Base-by-base conservation (phyloP, 176 grass and related monocot genomes). In the Triticum urartu region DNA sequence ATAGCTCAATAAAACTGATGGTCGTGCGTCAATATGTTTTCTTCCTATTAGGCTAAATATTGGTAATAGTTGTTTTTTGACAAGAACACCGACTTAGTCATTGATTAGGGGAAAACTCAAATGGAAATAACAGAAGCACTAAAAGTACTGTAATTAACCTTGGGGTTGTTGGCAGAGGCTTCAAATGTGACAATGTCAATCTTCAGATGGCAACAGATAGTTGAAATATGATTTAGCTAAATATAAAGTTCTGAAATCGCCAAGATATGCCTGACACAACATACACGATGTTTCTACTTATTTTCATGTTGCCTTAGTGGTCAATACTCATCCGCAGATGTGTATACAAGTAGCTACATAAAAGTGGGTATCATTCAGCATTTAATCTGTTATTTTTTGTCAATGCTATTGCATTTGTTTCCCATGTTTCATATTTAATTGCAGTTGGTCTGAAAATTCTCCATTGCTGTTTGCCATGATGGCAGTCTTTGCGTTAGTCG, bases 81-180 rank as follows among this genome's bases (percentile, higher is more conserved):
- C 47, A 4, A 1, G 13, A 50, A 15, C 47, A 50, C 47, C 13
- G 11, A 50, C 3, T 50, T 50, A 50, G 47, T 15, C 4, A 3
- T 50, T 50, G 1, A 15, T 50, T 15, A 50, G 47, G 47, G 47
- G 12, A 5, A 50, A 15, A 50, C 47, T 50, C 11, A 48, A 50
- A 50, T 50, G 4, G 88, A 78, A 52, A 86, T 72, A 68, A 85
- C 77, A 3, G 80, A 81, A 90, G 94, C 75, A 78, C 81, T 21
- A 80, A 61, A 84, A 90, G 89, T 52, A 89, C 75, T 26, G 88
- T 97, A 11, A 90, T 73, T 68, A 86, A 94, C 77, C 86, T 97
- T 20, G 94, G 38, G 38, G 38, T 39, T 39, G 7, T 39, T 39
- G 38, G 38, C 38, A 9, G 38, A 9, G 7, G 38, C 38, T 39